Base-by-base conservation (phyloP, 805 yeast species). In the Ogataea ramenticola region DNA sequence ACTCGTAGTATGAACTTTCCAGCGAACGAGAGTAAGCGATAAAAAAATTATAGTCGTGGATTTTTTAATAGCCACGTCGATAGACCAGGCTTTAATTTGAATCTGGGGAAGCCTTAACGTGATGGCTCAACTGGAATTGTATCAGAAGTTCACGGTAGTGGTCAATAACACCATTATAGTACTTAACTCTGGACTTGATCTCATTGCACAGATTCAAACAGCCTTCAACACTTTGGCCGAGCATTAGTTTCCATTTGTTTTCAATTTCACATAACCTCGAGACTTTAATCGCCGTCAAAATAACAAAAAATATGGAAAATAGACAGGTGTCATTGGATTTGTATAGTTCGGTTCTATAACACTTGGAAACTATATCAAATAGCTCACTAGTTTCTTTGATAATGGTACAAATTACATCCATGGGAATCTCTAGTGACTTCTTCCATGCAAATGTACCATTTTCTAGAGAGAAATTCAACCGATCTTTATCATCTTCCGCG, bases 51-150 rank as follows among this genome's bases (percentile, higher is more conserved):
- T n/a, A n/a, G n/a, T n/a, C n/a, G n/a, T n/a, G n/a, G n/a, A n/a
- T n/a, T n/a, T n/a, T n/a, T n/a, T n/a, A n/a, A n/a, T n/a, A n/a
- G n/a, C n/a, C n/a, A n/a, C n/a, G n/a, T n/a, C n/a, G n/a, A n/a
- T n/a, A n/a, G n/a, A n/a, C n/a, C n/a, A n/a, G n/a, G n/a, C n/a
- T n/a, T n/a, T n/a, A n/a, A n/a, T n/a, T n/a, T n/a, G n/a, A n/a
- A n/a, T n/a, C n/a, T n/a, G n/a, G n/a, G n/a, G n/a, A n/a, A n/a
- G n/a, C n/a, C n/a, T n/a, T n/a, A n/a, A n/a, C n/a, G n/a, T n/a
- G n/a, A n/a, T n/a, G n/a, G n/a, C n/a, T n/a, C n/a, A n/a, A n/a
- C 27, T 60, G 33, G 33, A 30, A 30, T 9, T 30, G 33, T 8
- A 30, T 5, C 9, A 30, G 16, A 7, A 30, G 33, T 15, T 30